Conservation (phyloP, 495 filamentous ascomycete species). For the Articulospora tetracladia region DNA sequence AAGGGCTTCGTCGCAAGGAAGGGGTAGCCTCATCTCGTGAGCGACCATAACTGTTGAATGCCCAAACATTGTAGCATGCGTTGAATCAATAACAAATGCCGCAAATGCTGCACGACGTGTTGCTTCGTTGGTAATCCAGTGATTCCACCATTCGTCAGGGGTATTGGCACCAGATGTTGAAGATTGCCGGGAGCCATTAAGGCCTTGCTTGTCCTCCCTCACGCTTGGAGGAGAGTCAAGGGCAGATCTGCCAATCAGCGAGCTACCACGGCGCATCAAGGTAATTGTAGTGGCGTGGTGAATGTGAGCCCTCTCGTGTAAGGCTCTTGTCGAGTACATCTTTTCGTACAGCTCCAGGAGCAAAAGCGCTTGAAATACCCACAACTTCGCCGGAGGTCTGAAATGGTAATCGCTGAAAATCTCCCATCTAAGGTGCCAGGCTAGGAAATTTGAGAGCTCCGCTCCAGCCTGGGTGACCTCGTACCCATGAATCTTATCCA, state of each 20-base stretch:
- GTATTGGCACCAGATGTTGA: constrained; percentile 59
- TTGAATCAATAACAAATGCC: constrained; percentile 93
- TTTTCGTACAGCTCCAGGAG: constrained; percentile 95
- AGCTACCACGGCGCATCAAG: constrained; percentile 89
- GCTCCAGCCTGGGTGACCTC: constrained; percentile 69
- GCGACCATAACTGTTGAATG: constrained; percentile 97
- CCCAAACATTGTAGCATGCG: constrained; percentile 97
- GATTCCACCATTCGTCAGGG: constrained; percentile 89
- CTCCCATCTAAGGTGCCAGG: constrained; percentile 83
- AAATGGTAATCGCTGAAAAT: constrained; percentile 85
- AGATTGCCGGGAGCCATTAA: constrained; percentile 55
- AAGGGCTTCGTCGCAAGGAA: constrained; percentile 90
- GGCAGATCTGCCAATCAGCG: constrained; percentile 84
- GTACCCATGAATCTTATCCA: constrained; percentile 75
- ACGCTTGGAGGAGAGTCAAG: constrained; percentile 83
- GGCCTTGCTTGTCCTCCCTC: constrained; percentile 57
- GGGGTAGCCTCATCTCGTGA: constrained; percentile 86
- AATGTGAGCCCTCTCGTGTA: constrained; percentile 95
- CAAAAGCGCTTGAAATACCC: constrained; percentile 91
- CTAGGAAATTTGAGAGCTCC: constrained; percentile 79
- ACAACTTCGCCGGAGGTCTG: constrained; percentile 92
- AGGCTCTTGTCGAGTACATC: constrained; percentile 84
- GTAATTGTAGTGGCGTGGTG: constrained; percentile 96
- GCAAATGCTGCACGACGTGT: constrained; percentile 89
- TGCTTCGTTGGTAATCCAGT: constrained; percentile 94